Base-by-base conservation (phyloP, 805 yeast genomes). In the Candida morakotiae region DNA sequence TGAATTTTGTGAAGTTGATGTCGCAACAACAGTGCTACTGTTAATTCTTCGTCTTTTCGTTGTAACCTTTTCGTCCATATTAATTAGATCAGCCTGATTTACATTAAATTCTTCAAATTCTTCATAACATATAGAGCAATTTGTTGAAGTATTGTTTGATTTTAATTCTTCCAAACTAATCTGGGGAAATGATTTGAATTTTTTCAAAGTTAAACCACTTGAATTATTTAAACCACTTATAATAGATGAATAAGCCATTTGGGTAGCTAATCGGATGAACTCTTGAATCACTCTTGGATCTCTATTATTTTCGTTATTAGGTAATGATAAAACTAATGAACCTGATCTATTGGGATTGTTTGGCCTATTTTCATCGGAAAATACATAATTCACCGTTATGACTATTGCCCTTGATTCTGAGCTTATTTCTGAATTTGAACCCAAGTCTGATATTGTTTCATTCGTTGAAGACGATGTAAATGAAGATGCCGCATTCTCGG, bases 121-220 rank as follows among this genome's bases (percentile, higher is more conserved):
- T 15, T 82, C 87, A 46, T 76, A 81, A 56, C 89, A 82, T 24
- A 82, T 79, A 9, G 87, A 67, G 49, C 91, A 83, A 2, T 57
- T 59, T 15, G 52, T 49, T 29, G 60, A 64, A 16, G 10, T 10
- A 18, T 45, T 48, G 3, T 47, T 46, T 6, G 37, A 39, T 14
- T 24, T 37, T 9, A 41, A 31, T 5, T 38, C 37, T 4, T 28
- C 23, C 7, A 17, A 9, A 14, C 34, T 28, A 15, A 41, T 34
- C 1, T 63, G 50, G 5, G 77, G 74, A 38, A 81, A 67, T 5
- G 65, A 59, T 22, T 73, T 73, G 57, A 83, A 81, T 22, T 63
- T 64, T 18, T 73, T 73, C 16, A 66, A 55, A 0, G 81, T 62
- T 3, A 81, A 65, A 8, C 87, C 86, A 25, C 70, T 64, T 14